Evolutionary conservation across 352 stramenopile genomes (phyloP).

Genomic region (Peronospora farinosa): DNA sequence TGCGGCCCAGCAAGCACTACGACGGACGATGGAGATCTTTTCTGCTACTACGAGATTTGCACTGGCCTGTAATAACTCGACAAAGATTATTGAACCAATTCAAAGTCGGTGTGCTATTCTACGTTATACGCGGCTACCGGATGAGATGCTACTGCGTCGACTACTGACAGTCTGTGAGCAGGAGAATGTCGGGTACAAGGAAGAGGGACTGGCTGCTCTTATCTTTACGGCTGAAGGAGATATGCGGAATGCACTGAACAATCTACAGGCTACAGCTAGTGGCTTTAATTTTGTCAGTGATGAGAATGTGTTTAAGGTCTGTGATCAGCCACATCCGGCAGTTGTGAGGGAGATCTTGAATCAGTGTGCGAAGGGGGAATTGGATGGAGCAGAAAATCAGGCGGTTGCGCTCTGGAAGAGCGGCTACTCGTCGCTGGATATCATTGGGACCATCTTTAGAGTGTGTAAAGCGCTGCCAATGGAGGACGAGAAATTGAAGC

Average conservation of each 20-base stretch:
- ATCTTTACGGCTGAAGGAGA: constrained; percentile 99
- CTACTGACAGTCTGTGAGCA: constrained; percentile 90
- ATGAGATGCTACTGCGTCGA: constrained; percentile 94
- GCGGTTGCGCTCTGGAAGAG: constrained; percentile 68
- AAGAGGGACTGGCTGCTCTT: constrained; percentile 94
- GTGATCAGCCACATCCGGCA: constrained; percentile 93
- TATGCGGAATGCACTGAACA: constrained; percentile 98
- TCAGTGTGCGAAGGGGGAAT: constrained; percentile 74
- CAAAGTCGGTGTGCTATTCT: constrained; percentile 97
- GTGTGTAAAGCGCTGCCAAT: constrained; percentile 88
- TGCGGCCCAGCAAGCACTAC: constrained; percentile 95
- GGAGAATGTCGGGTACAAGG: constrained; percentile 83
- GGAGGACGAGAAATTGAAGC: constrained; percentile 71
- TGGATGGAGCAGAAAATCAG: constrained; percentile 75
- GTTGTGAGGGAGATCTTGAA: constrained; percentile 60
- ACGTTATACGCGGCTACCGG: constrained; percentile 92
- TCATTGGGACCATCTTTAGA: constrained; percentile 97
- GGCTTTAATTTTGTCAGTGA: constrained; percentile 95
- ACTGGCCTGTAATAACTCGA: constrained; percentile 97
- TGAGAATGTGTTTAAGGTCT: constrained; percentile 93
- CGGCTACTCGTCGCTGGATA: constrained; percentile 95
- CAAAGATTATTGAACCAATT: constrained; percentile 99
- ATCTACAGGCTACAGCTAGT: constrained; percentile 94
- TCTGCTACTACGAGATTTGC: constrained; percentile 97
- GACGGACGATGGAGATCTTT: constrained; percentile 98